Percentiles rank a stretch among this genome's conserved stretches.
Conservation (phyloP, 345 rosid genomes). For the Punica granatum region DNA sequence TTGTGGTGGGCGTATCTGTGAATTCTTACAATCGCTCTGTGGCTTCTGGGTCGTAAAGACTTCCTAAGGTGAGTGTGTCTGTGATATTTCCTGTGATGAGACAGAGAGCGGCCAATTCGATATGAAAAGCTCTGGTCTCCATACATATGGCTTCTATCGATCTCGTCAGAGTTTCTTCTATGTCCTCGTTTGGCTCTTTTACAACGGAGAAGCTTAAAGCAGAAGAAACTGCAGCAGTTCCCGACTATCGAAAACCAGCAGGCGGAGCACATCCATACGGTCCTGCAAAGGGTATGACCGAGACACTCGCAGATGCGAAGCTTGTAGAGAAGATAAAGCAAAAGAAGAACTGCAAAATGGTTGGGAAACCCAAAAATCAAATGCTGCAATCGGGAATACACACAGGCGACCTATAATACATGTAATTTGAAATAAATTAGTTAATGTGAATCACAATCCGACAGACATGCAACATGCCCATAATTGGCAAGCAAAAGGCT, state of each 20-base stretch:
- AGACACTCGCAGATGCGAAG: constrained; percentile 38
- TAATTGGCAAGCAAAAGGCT: too few relatives aligned
- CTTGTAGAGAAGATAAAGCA: constrained; percentile 42
- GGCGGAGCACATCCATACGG: constrained; percentile 27
- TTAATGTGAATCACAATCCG: too few relatives aligned
- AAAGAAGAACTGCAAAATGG: constrained; percentile 32
- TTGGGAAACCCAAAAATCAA: too few relatives aligned
- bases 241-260: constrained; percentile 35
- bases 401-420: too few relatives aligned
- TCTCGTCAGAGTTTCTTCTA: background rate
- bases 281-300: constrained; percentile 30
- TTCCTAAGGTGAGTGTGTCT: constrained; percentile 11
- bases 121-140: too few relatives aligned
- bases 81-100: too few relatives aligned
- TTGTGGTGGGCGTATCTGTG: constrained; percentile 7
- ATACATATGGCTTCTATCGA: too few relatives aligned
- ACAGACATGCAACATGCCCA: too few relatives aligned
- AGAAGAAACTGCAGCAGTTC: constrained; percentile 30
- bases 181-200: background rate
- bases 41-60: constrained; percentile 38
- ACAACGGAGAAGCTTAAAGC: constrained; percentile 17
- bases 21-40: constrained; percentile 26
- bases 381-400: too few relatives aligned
- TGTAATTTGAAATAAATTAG: too few relatives aligned
- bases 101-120: too few relatives aligned